Evolutionary conservation across 1,284 basidiomycete species (phyloP), one percentile per base, ranked within the genome.

Genomic region (Cutaneotrichosporon sp.): DNA sequence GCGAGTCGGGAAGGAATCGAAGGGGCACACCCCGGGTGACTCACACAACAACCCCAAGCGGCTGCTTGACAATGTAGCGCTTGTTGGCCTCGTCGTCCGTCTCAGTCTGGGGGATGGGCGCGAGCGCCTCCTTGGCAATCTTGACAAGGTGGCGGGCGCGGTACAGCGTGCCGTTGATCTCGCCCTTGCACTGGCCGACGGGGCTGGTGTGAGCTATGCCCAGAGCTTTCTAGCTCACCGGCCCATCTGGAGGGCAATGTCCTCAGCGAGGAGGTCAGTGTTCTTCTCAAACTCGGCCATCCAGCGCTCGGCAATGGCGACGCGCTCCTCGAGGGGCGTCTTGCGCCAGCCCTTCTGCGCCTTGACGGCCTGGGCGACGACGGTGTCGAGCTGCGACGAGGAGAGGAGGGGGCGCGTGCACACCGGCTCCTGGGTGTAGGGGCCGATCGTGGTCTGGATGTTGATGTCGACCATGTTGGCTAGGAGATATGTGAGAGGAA

Each of bases 41-140:
- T 93, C 92, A 95, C 94, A 94, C 84, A 1, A 97, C 86, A n/a
- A 97, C 88, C 16, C 95, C 95, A 0, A 95, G 79, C 0, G 95
- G 92, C 29, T 85, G 84, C 56, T 91, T 87, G 69, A 87, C 86
- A 77, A 97, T 95, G 73, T 84, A 90, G 51, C 92, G 84, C 70
- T 84, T 86, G 80, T 93, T 90, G 3, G 90, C 90, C 43, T 89
- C 89, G 58, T 87, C 87, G 75, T 93, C 90, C 10, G 88, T 89
- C 56, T 89, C 87, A 51, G 83, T 81, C 64, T 94, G 84, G 4
- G 84, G 81, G 45, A 92, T 84, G 66, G 95, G 91, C n/a, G 85
- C 84, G 6, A 98, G 86, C 54, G 85, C 84, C 6, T 86, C 81
- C 57, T 86, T 83, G 2, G 95, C 93, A 71, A 95, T 93, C 62